Conservation (phyloP, 2,329 filamentous ascomycete genomes). For the Sclerotinia trifoliorum region DNA sequence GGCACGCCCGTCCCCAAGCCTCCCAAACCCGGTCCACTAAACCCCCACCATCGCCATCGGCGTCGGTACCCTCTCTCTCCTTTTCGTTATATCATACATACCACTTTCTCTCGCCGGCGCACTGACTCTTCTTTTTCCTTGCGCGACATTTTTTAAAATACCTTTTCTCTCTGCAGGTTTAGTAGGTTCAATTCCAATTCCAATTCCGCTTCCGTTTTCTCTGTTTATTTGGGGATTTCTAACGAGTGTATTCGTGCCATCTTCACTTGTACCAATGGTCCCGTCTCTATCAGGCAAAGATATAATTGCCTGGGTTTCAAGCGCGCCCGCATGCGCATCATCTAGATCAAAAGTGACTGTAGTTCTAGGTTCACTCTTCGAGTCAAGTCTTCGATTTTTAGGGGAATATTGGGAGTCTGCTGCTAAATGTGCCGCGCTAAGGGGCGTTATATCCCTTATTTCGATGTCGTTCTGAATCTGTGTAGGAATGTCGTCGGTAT, state of each 20-base stretch:
- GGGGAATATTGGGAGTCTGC: neutral
- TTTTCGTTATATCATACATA: neutral
- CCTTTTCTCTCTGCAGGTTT: neutral
- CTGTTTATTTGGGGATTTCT: neutral
- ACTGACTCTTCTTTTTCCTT: conserved; percentile 1
- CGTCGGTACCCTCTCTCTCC: neutral
- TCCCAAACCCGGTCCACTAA: neutral
- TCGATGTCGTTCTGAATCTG: too few species aligned
- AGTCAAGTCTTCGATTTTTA: neutral
- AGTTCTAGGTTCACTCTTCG: neutral
- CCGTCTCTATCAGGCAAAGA: neutral
- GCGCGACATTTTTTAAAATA: neutral
- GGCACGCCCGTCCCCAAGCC: neutral
- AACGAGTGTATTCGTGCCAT: neutral
- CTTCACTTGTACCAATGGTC: neutral
- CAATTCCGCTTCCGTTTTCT: too few species aligned
- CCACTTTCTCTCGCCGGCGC: neutral
- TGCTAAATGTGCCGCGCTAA: too few species aligned
- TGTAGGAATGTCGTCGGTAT: accelerated
- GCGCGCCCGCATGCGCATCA: neutral
- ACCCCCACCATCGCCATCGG: conserved; percentile 8
- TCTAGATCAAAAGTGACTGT: neutral
- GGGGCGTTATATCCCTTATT: too few species aligned
- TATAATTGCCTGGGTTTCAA: neutral
- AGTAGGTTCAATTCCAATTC: neutral